Base-by-base conservation (phyloP, 305 asterid species). In the Andrographis paniculata region DNA sequence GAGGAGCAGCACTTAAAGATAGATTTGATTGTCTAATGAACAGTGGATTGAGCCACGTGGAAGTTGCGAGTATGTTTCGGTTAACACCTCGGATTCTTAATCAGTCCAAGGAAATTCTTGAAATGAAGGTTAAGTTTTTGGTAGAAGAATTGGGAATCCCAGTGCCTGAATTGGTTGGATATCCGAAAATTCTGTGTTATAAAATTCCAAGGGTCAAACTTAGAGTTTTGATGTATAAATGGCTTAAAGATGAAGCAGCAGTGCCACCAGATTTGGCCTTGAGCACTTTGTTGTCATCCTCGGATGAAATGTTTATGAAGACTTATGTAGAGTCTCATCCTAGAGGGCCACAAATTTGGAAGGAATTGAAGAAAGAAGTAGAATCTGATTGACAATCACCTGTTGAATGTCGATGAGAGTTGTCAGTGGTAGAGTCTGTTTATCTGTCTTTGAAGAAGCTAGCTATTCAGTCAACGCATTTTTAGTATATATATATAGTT, bases 1-100 rank as follows among this genome's bases (percentile, higher is more conserved):
- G 48, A 60, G 93, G 84, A 53, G 46, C 42, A 56, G 84, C 79
- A 43, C 86, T 82, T 48, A 82, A 78, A 45, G 82, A 80, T 61
- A 80, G 96, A 69, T 82, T 72, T 33, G 77, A 87, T 58, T 74
- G 79, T 65, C 65, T 78, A 45, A 71, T 82, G 37, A 50, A 70
- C n/a, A 53, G 66, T 20, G 96, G 94, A 52, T 50, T 87, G 55
- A 63, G 68, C 27, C 69, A 58, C 0, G 67, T 74, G 58, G 72
- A 79, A 43, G 93, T 57, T 23, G 17, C 62, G 13, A 39, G 52
- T 31, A 71, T 76, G 82, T 59, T 87, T 42, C 80, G 59, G 65
- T 6, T 3, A 16, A 52, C 67, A 43, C 91, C 96, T n/a, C 84
- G 67, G 39, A 63, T 80, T 31, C 81, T 87, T 41, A 87, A 80